Conservation (phyloP, 306 rosid genomes). For the Inga leiocalycina region DNA sequence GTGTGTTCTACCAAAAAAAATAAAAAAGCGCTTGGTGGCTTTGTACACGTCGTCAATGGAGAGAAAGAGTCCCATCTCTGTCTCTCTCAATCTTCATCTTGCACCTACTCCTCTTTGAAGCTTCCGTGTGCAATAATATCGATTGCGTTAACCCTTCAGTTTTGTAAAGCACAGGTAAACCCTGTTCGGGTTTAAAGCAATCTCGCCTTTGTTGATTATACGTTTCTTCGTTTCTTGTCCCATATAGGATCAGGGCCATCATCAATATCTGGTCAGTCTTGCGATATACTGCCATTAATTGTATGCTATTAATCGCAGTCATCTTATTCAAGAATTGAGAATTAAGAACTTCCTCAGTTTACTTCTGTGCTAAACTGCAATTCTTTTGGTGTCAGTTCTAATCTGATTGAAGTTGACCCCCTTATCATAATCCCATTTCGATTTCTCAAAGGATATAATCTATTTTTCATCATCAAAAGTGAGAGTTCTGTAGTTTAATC, state of each 20-base stretch:
- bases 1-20: too few species aligned
- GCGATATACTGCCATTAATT: not conserved
- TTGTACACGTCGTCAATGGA: too few species aligned
- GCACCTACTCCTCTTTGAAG: not conserved
- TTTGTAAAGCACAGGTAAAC: conserved; percentile 12
- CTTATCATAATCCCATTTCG: conserved; percentile 9
- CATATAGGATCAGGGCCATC: not conserved
- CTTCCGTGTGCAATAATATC: not conserved
- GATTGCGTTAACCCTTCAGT: not conserved
- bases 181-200: not conserved
- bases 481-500: conserved; percentile 1
- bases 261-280: not conserved
- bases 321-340: not conserved
- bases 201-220: not conserved
- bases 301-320: conserved; percentile 4
- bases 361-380: not conserved
- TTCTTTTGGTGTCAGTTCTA: conserved; percentile 12
- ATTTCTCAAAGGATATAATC: conserved; percentile 6
- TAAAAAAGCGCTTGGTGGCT: too few species aligned
- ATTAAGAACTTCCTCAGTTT: not conserved
- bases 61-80: too few species aligned
- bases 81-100: too few species aligned
- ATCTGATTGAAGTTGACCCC: conserved; percentile 8
- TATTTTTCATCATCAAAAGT: conserved; percentile 6
- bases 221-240: conserved; percentile 22